Evolutionary conservation across 2,329 filamentous ascomycete genomes (phyloP), one percentile per base, ranked within the genome.

Genomic region (Phialophora verrucosa): DNA sequence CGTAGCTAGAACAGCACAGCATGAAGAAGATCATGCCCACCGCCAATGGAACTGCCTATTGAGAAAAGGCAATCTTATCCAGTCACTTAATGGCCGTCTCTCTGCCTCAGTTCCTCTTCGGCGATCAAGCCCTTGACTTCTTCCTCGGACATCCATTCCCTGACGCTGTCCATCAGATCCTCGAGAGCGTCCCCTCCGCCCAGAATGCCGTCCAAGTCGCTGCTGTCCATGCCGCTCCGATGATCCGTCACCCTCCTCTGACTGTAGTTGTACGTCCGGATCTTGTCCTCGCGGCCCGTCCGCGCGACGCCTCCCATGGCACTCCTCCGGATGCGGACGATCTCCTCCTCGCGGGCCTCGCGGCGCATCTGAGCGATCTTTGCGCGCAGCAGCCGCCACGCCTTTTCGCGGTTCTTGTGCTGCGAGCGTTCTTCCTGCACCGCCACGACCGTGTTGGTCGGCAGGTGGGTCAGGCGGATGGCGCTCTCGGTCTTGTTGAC

Each of bases 401-500:
- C 95, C 67, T 88, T 88, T 68, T 93, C 90, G 53, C 93, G 87
- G 79, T 99, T 99, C 71, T 91, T 88, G 72, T 91, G 88, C 81
- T 99, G 95, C 51, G 92, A 97, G 62, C 95, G 87, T 61, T 89
- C 90, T 76, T 99, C 95, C 78, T 99, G 95, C 85, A 98, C 96
- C 12, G 89, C 90, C 14, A 98, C 93, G 1, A 91, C 87, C 0
- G 89, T 95, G 53, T 91, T 91, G 0, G 93, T 96, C 1, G 95
- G 95, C 6, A 90, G 79, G 81, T 99, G 95, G 1, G 93, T 98
- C 74, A 99, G 84, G 10, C 95, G 90, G 68, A 99, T 91, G 3
- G 95, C 95, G 32, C 92, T 97, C 81, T 99, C 95, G 0, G 95
- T 99, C 78, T 94, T 97, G 81, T 99, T 99, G 76, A 99, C 95